Base-by-base conservation (phyloP, 441 rosid genomes). In the Omphalea diandra region DNA sequence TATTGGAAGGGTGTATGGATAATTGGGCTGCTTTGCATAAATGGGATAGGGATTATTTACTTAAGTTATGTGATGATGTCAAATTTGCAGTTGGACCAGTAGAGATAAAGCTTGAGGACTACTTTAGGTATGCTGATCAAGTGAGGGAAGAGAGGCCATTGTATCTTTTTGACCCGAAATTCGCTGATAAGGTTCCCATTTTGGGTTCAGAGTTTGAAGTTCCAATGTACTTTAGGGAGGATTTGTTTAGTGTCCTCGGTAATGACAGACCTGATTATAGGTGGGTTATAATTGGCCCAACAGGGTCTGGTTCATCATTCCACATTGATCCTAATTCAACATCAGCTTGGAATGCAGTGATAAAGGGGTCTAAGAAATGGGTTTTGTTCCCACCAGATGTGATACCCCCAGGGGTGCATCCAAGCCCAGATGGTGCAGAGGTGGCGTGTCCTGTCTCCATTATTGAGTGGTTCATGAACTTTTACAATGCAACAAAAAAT, bases 391-490 rank as follows among this genome's bases (percentile, higher is more conserved):
- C 98, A 0, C 99, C 99, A 0, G 95, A 93, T 68, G 93, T 88
- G 59, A 76, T 87, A 80, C 99, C 99, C 18, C 98, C 99, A 0
- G 98, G 99, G 8, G 98, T 95, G 58, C 91, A 86, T 81, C 99
- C 98, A 0, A 95, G 99, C 83, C 87, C 97, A 0, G 97, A 95
- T 82, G 99, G 99, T 29, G 90, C 95, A 1, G 99, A 95, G 78
- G 99, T 95, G 69, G 99, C 99, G 0, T 89, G 97, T 72, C 99
- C 99, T n/a, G 95, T 95, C 77, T 95, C 98, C 0, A 93, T 95
- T 49, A 86, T 85, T 7, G 99, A 95, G 77, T 95, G 99, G 98
- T 93, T 95, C 81, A 95, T 95, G 99, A 95, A 90, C 85, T 95
- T 92, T 71, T 95, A 93, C 61, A 84, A 80, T 44, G 88, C 87